Base-by-base conservation (phyloP, 345 rosid species). In the Acer negundo region DNA sequence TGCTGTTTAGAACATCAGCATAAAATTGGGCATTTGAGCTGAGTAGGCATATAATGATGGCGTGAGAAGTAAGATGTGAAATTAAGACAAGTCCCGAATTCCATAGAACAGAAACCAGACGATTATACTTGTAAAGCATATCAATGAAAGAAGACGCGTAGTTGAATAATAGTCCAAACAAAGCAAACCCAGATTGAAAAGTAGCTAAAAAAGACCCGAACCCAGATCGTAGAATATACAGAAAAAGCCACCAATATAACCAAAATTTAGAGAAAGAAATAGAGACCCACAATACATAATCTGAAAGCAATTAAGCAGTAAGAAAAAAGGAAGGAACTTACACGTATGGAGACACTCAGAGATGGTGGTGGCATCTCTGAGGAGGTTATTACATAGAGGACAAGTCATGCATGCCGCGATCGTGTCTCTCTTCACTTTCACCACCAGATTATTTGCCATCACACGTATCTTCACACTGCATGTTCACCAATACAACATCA, bases 291-390 rank as follows among this genome's bases (percentile, higher is more conserved):
- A 19, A 56, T 3, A n/a, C 17, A 69, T 23, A 79, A 77, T 78
- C 77, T 55, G 56, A 82, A 82, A 53, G 67, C 51, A 66, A 35
- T 35, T 35, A 35, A 83, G 16, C 13, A 11, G 70, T 67, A 46
- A 58, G 62, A 69, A 31, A 24, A 64, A 51, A n/a, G 61, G 67
- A 74, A 81, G 69, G 67, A 91, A 91, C 93, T 88, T 74, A 95
- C 99, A 95, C 72, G 99, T 88, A 67, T 95, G 99, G 69, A 95
- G 98, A 59, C 99, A 95, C 82, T 95, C 99, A 46, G 96, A 84
- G 75, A 95, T 87, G 83, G 98, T 92, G 77, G 98, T 93, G 82
- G 99, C 98, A 73, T 95, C 94, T 70, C 87, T 85, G 49, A 95
- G 82, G 82, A 95, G 87, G 79, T 84, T 87, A 3, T 92, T 72